Percentiles rank a stretch among this genome's conserved stretches.
phyloP scores from a whole-genome alignment of 2,329 filamentous ascomycete genomes.

The Gremmenia infestans region DNA sequence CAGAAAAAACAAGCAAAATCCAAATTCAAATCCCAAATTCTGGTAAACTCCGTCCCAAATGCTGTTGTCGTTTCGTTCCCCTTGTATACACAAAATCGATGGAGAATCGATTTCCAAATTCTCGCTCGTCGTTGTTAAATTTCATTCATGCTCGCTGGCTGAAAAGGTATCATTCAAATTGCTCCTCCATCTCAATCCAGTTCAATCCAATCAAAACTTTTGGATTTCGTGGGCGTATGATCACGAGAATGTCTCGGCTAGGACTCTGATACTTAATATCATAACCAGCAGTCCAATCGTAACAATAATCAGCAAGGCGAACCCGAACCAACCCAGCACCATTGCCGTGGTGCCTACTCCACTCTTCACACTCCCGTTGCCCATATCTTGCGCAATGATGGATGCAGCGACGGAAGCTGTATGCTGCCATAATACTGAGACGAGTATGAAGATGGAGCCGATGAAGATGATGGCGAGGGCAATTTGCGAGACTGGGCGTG shows the following conservation, averaged over 20 bases:
- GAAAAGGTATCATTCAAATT: conserved; percentile 16
- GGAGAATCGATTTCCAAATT: conserved; percentile 1
- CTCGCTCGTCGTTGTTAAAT: conserved; percentile 7
- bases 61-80: conserved; percentile 1
- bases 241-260: conserved; percentile 49
- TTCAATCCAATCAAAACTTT: not conserved
- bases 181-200: not conserved
- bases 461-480: conserved; percentile 89
- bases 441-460: conserved; percentile 64
- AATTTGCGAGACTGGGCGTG: conserved; percentile 84
- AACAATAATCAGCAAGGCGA: conserved; percentile 87
- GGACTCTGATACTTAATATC: conserved; percentile 85
- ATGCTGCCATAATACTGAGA: conserved; percentile 83
- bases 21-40: conserved; percentile 6
- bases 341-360: conserved; percentile 93
- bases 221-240: not conserved
- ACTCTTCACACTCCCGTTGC: conserved; percentile 79
- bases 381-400: conserved; percentile 87
- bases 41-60: conserved; percentile 21
- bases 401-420: conserved; percentile 94
- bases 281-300: conserved; percentile 93
- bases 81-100: conserved; percentile 20
- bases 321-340: conserved; percentile 97
- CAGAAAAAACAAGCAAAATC: conserved; percentile 5
- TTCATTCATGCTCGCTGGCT: conserved; percentile 26